Evolutionary conservation across 1,139 yeast genomes (phyloP), one percentile per base, ranked within the genome.

Genomic region (Protomyces gravidus): DNA sequence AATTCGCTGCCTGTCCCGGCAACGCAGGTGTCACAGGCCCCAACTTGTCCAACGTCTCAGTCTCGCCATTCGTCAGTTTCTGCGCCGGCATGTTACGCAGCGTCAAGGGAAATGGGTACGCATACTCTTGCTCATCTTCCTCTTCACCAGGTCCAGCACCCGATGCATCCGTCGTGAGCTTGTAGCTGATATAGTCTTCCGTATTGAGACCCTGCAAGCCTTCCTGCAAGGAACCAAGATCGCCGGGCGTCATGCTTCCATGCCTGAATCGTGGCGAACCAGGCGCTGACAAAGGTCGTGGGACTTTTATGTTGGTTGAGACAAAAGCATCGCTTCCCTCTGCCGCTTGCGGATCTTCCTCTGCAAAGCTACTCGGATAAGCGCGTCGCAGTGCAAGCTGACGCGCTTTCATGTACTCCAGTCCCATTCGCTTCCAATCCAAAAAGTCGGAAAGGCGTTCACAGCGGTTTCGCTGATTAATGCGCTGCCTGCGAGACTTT

Each of bases 341-440:
- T 5, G 19, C 19, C 15, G 65, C 64, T 51, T 65, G 65, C 32
- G 69, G 74, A 40, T 67, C 72, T 52, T 69, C 73, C 42, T 68
- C 73, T 11, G 65, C 68, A 74, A 88, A 90, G 68, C 86, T 80
- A 67, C 86, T 89, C 40, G 97, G 97, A 71, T 92, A 92, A 1
- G 97, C 97, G 68, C 97, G 80, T 72, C 90, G 86, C 70, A 92
- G 79, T 0, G 96, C 88, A 68, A 92, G 79, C 70, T 88, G 92
- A 69, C 98, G 83, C 21, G 97, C 97, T 76, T 92, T 92, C 70
- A 88, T 83, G 73, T 92, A 92, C 73, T 92, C 98, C 61, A 90
- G 78, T 1, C 97, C 97, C 97, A 92, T 90, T 69, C 97, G 81
- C 75, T 87, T 88, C 98, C 98, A 92, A 75, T 92, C 98, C 64